Percentiles rank a stretch among this genome's conserved stretches.
These are phyloP conservation scores for Meyerozyma athensensis DNA, from an alignment of 1,139 yeast genomes.

Conservation along the genomic window DNA sequence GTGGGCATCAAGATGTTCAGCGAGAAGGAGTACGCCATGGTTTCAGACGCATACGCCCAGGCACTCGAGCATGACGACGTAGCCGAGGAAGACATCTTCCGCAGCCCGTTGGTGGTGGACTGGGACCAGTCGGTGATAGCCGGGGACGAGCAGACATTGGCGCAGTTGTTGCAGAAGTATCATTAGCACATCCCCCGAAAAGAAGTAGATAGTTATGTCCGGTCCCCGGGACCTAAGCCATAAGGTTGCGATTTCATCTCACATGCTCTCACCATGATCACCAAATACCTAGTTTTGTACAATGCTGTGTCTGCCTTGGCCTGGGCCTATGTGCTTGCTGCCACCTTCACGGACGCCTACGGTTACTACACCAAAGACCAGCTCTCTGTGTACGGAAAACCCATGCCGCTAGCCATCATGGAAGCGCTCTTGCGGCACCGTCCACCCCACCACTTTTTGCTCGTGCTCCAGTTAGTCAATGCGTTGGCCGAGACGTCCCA, in stretches of 20 bases:
- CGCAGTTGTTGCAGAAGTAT: conserved; percentile 29
- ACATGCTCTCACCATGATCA: not conserved
- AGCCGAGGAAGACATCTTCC: conserved; percentile 33
- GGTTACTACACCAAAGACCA: conserved; percentile 5
- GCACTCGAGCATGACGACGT: conserved; percentile 21
- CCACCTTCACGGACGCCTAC: conserved; percentile 14
- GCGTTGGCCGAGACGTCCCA: conserved; percentile 27
- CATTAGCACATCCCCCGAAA: conserved; percentile 1
- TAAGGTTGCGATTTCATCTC: not conserved
- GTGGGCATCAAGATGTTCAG: conserved; percentile 28
- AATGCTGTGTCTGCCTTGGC: conserved; percentile 62
- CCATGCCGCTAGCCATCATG: conserved; percentile 1
- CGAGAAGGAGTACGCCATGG: conserved; percentile 36
- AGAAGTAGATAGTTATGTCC: too few relatives aligned
- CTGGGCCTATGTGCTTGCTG: conserved; percentile 53
- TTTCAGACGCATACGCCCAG: conserved; percentile 36
- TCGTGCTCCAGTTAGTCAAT: conserved; percentile 25
- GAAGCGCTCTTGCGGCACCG: not conserved
- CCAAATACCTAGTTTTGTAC: conserved; percentile 32
- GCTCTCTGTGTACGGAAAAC: not conserved
- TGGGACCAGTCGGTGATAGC: conserved; percentile 47
- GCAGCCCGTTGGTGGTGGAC: conserved; percentile 43
- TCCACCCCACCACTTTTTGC: conserved; percentile 28
- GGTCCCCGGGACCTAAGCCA: too few relatives aligned
- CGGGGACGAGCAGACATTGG: conserved; percentile 32